Evolutionary conservation across 345 rosid genomes (phyloP), one percentile per base, ranked within the genome.

Genomic region (Aquilaria malaccensis): DNA sequence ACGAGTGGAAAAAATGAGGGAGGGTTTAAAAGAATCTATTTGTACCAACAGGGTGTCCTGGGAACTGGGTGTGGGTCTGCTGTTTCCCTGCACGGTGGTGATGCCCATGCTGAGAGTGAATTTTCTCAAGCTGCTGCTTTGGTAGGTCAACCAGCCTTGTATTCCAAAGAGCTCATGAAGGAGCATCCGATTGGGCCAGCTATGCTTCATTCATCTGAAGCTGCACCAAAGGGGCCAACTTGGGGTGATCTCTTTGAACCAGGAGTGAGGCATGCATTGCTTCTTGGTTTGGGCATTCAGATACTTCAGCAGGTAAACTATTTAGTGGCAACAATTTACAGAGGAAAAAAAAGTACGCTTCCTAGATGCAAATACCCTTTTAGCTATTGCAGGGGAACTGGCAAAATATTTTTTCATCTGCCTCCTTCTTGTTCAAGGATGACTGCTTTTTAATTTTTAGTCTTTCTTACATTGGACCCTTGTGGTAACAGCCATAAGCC

Each of bases 221-320:
- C 79, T 60, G 67, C 75, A 11, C 61, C 64, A 43, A 74, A 73
- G 63, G 85, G 83, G 1, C 82, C 83, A 7, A 68, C 78, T 10
- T 91, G 96, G 97, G 79, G 70, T 51, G 87, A 91, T 65, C 87
- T 91, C 30, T 76, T 80, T 56, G 93, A 84, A 74, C 97, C 95
- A 29, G 96, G 96, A 51, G 97, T 91, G 58, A 91, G 80, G 81
- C 91, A 78, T 70, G 96, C 97, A 30, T 73, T 91, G 64, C 53
- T 78, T 60, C 83, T 87, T 11, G 97, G 97, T 10, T 77, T 88
- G 3, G 93, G 96, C 4, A 64, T 91, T 68, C 96, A 91, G 66
- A 72, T 91, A 68, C 96, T 91, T 78, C 97, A 91, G 79, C 97
- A 87, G 97, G 95, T 90, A 80, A 37, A 37, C 0, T 37, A 4